These are phyloP conservation scores for Caulochytrium protostelioides DNA, from an alignment of 371 early-diverging fungal species.

Conservation along the genomic window DNA sequence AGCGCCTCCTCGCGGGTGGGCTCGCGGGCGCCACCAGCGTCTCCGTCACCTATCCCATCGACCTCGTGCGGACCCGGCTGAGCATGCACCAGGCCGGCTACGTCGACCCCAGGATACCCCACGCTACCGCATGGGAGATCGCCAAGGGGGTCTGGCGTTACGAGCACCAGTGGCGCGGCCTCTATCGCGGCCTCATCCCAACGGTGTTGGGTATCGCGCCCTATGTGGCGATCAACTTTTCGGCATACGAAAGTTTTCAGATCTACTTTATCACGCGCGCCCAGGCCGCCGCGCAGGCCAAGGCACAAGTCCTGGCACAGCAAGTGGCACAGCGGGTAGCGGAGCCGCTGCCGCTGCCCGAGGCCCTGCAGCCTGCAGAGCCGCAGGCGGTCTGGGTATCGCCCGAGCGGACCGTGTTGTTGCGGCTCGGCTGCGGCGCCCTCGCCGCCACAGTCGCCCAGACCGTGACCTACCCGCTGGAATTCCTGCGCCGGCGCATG, in stretches of 20 bases:
- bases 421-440: conserved; percentile 11
- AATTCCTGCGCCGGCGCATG: conserved; percentile 61
- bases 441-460: conserved; percentile 5
- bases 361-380: no score
- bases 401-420: conserved; percentile 35
- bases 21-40: conserved; percentile 64
- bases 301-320: no score
- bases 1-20: conserved; percentile 55
- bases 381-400: no score
- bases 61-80: conserved; percentile 66
- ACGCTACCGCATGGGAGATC: conserved; percentile 6
- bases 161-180: conserved; percentile 22
- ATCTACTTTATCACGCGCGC: conserved; percentile 25
- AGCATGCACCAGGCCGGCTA: conserved; percentile 43
- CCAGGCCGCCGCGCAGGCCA: conserved; percentile 37
- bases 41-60: conserved; percentile 65
- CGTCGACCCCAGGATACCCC: no score
- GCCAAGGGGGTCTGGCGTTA: conserved; percentile 7
- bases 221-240: conserved; percentile 31
- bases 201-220: conserved; percentile 38
- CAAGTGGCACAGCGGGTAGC: no score
- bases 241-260: conserved; percentile 62
- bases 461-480: conserved; percentile 16
- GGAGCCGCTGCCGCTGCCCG: no score
- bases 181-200: conserved; percentile 62